Conservation (phyloP, 208 protist species). For the Leishmania tropica region DNA sequence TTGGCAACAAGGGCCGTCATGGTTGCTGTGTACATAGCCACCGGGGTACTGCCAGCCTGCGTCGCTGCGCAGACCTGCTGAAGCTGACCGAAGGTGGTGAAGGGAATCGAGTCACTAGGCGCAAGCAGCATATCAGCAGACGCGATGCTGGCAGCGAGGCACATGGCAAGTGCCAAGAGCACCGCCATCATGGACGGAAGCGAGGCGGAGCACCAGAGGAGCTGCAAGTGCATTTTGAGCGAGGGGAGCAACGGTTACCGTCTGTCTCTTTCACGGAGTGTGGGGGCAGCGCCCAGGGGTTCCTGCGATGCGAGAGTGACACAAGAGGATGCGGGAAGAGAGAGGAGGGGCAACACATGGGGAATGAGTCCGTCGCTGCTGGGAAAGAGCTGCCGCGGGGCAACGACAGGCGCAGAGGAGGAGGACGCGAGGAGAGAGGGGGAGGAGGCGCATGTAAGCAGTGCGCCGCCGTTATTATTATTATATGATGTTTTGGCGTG, state of each 20-base stretch:
- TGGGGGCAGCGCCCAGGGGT: neutral
- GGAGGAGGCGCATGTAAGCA: neutral
- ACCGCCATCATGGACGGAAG: neutral
- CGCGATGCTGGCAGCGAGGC: neutral
- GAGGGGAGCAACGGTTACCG: neutral
- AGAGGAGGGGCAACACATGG: neutral
- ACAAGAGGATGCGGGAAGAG: neutral
- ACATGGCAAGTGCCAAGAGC: neutral
- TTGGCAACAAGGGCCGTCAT: neutral
- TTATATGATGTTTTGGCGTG: neutral
- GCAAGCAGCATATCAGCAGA: conserved; percentile 7
- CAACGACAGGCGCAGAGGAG: too few relatives aligned
- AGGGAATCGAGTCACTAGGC: neutral
- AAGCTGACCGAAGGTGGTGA: conserved; percentile 6
- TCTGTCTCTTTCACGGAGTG: too few relatives aligned
- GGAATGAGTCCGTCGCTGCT: neutral
- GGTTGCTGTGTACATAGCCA: neutral
- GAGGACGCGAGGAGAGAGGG: neutral
- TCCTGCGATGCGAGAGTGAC: neutral
- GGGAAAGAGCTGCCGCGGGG: too few relatives aligned
- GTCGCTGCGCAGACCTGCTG: conserved; percentile 10
- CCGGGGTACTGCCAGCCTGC: conserved; percentile 2
- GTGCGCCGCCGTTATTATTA: too few relatives aligned
- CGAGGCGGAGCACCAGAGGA: neutral
- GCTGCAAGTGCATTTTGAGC: neutral